Base-by-base conservation (phyloP, 2,329 filamentous ascomycete species). In the Meredithiella fracta region DNA sequence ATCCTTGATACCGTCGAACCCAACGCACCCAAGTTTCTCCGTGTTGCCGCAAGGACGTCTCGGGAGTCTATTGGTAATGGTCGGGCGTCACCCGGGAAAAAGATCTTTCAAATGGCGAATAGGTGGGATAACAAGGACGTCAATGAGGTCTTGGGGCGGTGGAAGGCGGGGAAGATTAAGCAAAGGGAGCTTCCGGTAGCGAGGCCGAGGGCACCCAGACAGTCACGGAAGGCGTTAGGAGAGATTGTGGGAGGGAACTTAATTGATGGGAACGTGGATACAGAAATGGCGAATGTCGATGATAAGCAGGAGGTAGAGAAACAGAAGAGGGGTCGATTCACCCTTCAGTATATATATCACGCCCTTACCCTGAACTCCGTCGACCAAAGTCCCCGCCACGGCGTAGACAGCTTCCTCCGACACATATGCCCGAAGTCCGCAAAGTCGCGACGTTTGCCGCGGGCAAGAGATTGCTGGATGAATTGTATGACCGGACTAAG, bases 101-200 rank as follows among this genome's bases (percentile, higher is more conserved):
- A 83, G 62, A 64, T 68, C n/a, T 79, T 84, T 59, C 72, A 73
- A 56, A 68, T 84, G n/a, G 78, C 76, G 22, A 80, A 72, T 29
- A 73, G 78, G n/a, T 68, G 69, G 60, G 80, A 83, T 62, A 78
- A 81, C 58, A 60, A 78, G 17, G 80, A 83, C 63, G 79, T 73
- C 1, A 67, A 72, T 8, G 70, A 70, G 6, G 69, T 77, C 8
- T 65, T 84, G 22, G 67, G 70, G 38, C 68, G 74, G 53, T 84
- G 80, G 80, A 77, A 68, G 61, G 65, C 63, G n/a, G 77, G 77
- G 3, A 70, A 66, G 17, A 78, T 79, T 15, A 56, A 59, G 29
- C 57, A 47, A 26, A 37, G 57, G 15, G 51, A 59, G 5, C 51
- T 59, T 5, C 42, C 58, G 6, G 26, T 47, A 5, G 34, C 47